These are phyloP conservation scores for Chaetoscypha palmicola DNA, from an alignment of 2,329 filamentous ascomycete genomes.

Conservation along the genomic window DNA sequence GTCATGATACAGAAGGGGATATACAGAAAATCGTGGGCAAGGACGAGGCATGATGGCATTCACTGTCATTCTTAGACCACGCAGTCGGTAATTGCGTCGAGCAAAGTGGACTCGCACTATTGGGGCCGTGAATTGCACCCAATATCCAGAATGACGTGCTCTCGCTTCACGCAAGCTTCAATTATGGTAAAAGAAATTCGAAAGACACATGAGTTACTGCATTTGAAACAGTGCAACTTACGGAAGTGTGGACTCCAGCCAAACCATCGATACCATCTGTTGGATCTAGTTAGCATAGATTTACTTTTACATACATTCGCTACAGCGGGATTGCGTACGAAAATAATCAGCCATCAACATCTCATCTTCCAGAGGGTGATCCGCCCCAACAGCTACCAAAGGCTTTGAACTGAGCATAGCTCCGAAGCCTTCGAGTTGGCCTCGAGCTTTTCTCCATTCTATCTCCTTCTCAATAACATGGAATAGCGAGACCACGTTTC, in stretches of 20 bases:
- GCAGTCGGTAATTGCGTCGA: too few relatives aligned
- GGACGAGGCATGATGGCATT: too few relatives aligned
- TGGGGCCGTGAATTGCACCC: too few relatives aligned
- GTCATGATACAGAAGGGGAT: too few relatives aligned
- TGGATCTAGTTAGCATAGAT: slow-evolving; percentile 12
- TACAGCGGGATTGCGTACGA: slow-evolving; percentile 61
- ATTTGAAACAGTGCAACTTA: slow-evolving; percentile 33
- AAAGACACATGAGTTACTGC: too few relatives aligned
- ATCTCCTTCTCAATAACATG: slow-evolving; percentile 86
- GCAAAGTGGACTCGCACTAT: too few relatives aligned
- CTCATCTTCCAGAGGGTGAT: slow-evolving; percentile 78
- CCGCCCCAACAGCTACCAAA: slow-evolving; percentile 77
- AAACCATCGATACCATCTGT: slow-evolving; percentile 70
- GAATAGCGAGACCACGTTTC: slow-evolving; percentile 85
- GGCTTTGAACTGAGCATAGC: slow-evolving; percentile 68
- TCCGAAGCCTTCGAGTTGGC: slow-evolving; percentile 63
- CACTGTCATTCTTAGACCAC: too few relatives aligned
- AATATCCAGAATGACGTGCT: too few relatives aligned
- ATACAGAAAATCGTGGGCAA: too few relatives aligned
- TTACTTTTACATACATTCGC: too few relatives aligned
- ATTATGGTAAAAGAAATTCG: too few relatives aligned
- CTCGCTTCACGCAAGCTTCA: too few relatives aligned
- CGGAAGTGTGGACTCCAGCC: slow-evolving; percentile 62
- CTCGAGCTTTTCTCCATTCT: slow-evolving; percentile 68
- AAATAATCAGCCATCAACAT: slow-evolving; percentile 79